Evolutionary conservation across 148 eudicot species (phyloP).

Genomic region (Camellia sinensis): DNA sequence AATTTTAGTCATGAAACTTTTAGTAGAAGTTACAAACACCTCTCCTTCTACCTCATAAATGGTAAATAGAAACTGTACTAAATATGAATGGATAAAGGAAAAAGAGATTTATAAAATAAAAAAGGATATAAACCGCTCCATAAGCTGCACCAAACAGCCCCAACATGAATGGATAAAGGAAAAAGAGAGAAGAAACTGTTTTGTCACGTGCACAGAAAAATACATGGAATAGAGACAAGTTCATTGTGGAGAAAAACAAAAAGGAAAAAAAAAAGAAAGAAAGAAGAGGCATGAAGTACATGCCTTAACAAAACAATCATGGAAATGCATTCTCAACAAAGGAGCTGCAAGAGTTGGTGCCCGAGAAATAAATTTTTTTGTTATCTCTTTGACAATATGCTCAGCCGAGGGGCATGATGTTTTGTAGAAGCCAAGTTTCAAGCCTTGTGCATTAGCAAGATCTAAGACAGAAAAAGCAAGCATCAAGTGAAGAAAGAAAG

Average conservation of each 20-base stretch:
- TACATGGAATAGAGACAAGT: background rate
- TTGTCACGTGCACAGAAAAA: background rate
- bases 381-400: background rate
- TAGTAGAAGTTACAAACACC: no score
- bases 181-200: no score
- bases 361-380: background rate
- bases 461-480: background rate
- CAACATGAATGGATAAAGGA: no score
- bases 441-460: conserved; percentile 1
- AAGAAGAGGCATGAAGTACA: background rate
- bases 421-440: background rate
- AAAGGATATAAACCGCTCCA: no score
- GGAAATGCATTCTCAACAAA: conserved; percentile 51
- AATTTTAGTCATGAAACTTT: no score
- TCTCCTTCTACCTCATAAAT: no score
- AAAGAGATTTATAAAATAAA: no score
- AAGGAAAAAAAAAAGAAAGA: no score
- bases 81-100: no score
- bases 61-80: no score
- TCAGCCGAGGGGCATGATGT: conserved; percentile 7
- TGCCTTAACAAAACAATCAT: conserved; percentile 65
- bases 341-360: conserved; percentile 52
- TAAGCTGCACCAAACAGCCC: no score
- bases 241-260: no score
- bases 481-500: background rate